Evolutionary conservation across 257 asterid genomes (phyloP), one percentile per base, ranked within the genome.

Genomic region (Capsicum baccatum): DNA sequence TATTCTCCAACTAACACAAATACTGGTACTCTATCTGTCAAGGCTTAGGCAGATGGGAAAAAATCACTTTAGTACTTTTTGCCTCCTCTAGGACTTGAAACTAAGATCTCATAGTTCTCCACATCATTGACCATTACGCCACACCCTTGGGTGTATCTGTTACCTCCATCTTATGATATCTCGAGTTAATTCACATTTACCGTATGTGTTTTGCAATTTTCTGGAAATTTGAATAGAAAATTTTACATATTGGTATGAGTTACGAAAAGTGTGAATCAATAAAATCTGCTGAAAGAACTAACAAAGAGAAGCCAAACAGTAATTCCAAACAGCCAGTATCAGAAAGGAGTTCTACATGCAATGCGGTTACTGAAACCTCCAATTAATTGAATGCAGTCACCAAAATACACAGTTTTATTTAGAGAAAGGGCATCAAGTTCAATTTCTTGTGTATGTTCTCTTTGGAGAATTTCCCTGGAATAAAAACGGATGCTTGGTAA

Each of bases 11-110:
- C 42, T 42, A 63, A 63, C 9, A 64, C 71, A 64, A 11, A 26
- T 26, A 64, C 44, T 33, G 13, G 7, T 26, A 64, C 71, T 26
- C 17, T 64, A 64, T 64, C 44, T 44, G 26, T 8, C 17, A 6
- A 64, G 44, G 9, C 71, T 26, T 64, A 64, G 44, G 71, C 17
- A 64, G 4, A 64, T 64, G 71, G 37, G 6, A 64, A 33, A 64
- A 64, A 63, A 4, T 11, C 8, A 33, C 42, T 21, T 21, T 63
- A 21, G 39, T 13, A 26, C 4, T 63, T 13, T 64, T 64, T 26
- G 71, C 44, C 71, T 26, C 60, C 60, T 10, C 59, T 55, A 13
- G 98, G 99, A 90, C 35, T 35, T 58, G 63, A 16, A 58, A 3
- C 8, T 58, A 17, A 15, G 21, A 58, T 58, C 11, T 17, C 26